Percentiles rank a stretch among this genome's conserved stretches.
Conservation (phyloP, 331 rosid species). For the Malus hybrid region DNA sequence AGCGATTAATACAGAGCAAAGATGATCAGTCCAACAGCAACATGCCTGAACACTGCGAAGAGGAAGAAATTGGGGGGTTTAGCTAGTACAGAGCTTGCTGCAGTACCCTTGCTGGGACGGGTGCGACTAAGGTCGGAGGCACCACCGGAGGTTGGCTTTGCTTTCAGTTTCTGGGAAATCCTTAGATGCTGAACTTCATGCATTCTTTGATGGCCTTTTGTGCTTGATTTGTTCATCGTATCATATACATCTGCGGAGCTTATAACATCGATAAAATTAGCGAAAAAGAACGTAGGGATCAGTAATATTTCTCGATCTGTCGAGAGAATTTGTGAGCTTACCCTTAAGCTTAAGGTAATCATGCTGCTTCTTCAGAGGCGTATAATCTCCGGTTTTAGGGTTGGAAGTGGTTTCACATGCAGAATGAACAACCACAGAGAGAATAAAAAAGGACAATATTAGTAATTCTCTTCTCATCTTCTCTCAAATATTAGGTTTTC, state of each 20-base stretch:
- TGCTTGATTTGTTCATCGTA: conserved; percentile 7
- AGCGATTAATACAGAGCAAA: conserved; percentile 8
- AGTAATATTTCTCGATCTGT: background rate
- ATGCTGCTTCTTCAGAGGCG: conserved; percentile 2
- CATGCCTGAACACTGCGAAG: conserved; percentile 9
- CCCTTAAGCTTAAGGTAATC: conserved; percentile 9
- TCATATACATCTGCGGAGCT: conserved; percentile 16
- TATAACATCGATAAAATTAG: background rate
- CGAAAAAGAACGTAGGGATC: background rate
- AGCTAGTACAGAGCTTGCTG: conserved; percentile 9
- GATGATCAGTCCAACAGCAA: conserved; percentile 22
- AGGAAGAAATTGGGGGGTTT: conserved; percentile 21
- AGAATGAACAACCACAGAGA: conserved; percentile 23
- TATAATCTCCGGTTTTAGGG: background rate
- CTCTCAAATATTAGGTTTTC: background rate
- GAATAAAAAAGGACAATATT: conserved; percentile 16
- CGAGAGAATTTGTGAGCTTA: conserved; percentile 10
- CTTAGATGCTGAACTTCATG: conserved; percentile 16
- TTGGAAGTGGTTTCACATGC: conserved; percentile 13
- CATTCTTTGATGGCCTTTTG: conserved; percentile 13
- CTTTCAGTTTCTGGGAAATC: conserved; percentile 1
- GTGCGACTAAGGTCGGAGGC: conserved; percentile 30
- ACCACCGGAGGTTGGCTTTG: conserved; percentile 25
- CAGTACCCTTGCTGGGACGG: background rate
- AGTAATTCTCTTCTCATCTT: conserved; percentile 7